Conservation (phyloP, 2,329 filamentous ascomycete genomes). For the Amylocarpus encephaloides region DNA sequence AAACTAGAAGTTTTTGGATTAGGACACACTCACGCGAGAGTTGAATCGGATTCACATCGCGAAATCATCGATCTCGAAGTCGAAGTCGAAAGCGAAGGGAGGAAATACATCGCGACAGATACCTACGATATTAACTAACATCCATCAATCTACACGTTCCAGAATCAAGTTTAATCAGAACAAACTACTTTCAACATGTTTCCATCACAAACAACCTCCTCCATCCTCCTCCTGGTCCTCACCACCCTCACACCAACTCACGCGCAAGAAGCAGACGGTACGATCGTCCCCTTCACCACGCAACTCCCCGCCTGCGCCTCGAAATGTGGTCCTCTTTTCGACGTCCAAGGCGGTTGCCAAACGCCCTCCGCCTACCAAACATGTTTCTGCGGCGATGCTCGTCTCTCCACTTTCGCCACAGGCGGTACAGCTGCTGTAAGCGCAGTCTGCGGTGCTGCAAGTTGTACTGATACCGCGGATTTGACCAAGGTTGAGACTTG, state of each 20-base stretch:
- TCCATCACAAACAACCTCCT: not conserved
- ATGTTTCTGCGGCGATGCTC: conserved; percentile 67
- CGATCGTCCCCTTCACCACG: conserved; percentile 48
- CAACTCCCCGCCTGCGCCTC: conserved; percentile 57
- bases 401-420: conserved; percentile 50
- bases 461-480: conserved; percentile 43
- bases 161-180: not conserved
- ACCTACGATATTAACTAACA: not conserved
- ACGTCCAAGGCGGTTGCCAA: conserved; percentile 67
- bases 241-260: not conserved
- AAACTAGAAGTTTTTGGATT: no score
- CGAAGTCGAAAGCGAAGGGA: not conserved
- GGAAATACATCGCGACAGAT: not conserved
- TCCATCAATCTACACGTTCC: not conserved
- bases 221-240: conserved; percentile 4
- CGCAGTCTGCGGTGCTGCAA: conserved; percentile 53
- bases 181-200: conserved; percentile 1
- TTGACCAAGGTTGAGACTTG: conserved; percentile 57
- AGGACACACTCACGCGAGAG: no score
- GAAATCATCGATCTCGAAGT: no score
- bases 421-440: conserved; percentile 49
- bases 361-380: conserved; percentile 47
- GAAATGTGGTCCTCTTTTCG: conserved; percentile 53
- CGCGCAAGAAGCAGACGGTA: conserved; percentile 18
- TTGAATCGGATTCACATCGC: no score